Base-by-base conservation (phyloP, 225 moss, liverwort and hornwort species). In the Lunularia cruciata region DNA sequence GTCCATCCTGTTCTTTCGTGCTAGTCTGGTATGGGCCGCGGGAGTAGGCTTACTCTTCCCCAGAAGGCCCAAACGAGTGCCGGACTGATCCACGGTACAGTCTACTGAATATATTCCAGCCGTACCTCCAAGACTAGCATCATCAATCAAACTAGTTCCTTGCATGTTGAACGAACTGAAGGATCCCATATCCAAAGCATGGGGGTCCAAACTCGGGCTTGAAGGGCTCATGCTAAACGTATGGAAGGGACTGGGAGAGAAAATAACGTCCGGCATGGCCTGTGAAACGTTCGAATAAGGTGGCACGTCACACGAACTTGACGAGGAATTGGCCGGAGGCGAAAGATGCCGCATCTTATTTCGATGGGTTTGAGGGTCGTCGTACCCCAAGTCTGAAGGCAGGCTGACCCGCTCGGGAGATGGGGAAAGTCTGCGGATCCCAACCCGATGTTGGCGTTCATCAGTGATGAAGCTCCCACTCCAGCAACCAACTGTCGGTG, bases 1-100 rank as follows among this genome's bases (percentile, higher is more conserved):
- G 61, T 76, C 70, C 77, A 82, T 82, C 53, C 77, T 71, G 40
- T 82, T 77, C 56, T 77, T 82, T 43, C 81, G 68, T 13, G 81
- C 81, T 35, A 82, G 43, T 47, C 81, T 74, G 25, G 81, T 77
- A 15, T 66, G 77, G 27, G 81, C 81, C 15, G 81, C 71, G 3
- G 81, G 76, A 52, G 47, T 68, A 28, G 68, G 39, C 63, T 72
- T 75, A 23, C 53, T 9, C 20, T 72, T 61, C 16, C 40, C 54
- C 5, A 74, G 58, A 5, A 63, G 28, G 37, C 72, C 72, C 40
- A 69, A 30, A 12, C 47, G 68, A 20, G 47, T 4, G 39, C 59
- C 60, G 20, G 73, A 34, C 18, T 63, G 35, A 56, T 76, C 69
- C 20, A 63, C 16, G 2, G 73, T 40, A 11, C 13, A 47, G 13